A percentile compares a stretch with the other conserved stretches of the same genome.
phyloP scores from a whole-genome alignment of 164 flowering plant species.

The Stephania cephalantha region DNA sequence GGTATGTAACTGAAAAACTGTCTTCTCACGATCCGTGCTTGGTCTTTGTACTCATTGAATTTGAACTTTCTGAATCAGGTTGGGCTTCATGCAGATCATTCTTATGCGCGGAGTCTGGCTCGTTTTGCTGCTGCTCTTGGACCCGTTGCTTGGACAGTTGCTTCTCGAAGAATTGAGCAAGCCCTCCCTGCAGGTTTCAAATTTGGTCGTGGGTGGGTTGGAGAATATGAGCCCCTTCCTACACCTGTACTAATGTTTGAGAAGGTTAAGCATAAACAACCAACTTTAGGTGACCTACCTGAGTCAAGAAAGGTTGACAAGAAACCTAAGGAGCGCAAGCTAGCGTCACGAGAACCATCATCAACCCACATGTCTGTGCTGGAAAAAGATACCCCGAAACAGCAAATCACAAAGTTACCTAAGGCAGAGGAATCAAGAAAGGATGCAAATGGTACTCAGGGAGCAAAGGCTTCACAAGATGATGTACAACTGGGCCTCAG shows the following conservation, averaged over 20 bases:
- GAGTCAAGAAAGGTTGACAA: conserved; percentile 25
- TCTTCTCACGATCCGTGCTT: background rate
- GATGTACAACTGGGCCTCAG: conserved; percentile 9
- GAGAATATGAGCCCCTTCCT: conserved; percentile 80
- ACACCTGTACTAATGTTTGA: conserved; percentile 57
- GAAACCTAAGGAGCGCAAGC: conserved; percentile 2
- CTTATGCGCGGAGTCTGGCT: conserved; percentile 89
- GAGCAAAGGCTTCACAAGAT: conserved; percentile 6
- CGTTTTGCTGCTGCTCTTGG: conserved; percentile 94
- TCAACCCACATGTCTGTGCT: conserved; percentile 51
- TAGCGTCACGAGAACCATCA: background rate
- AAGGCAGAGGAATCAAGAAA: conserved; percentile 19
- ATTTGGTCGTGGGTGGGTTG: conserved; percentile 96
- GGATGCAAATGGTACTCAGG: conserved; percentile 15
- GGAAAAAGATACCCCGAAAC: conserved; percentile 30
- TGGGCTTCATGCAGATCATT: conserved; percentile 76
- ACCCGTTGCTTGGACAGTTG: conserved; percentile 83
- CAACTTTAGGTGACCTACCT: conserved; percentile 9
- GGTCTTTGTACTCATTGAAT: conserved; percentile 10
- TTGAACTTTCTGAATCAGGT: conserved; percentile 49
- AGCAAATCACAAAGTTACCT: conserved; percentile 19
- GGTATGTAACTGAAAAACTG: conserved; percentile 39
- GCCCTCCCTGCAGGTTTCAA: conserved; percentile 61
- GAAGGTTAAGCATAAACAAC: conserved; percentile 28
- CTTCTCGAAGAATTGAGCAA: conserved; percentile 71